Base-by-base conservation (phyloP, 139 green algal species). In the Coelastrella sp. region DNA sequence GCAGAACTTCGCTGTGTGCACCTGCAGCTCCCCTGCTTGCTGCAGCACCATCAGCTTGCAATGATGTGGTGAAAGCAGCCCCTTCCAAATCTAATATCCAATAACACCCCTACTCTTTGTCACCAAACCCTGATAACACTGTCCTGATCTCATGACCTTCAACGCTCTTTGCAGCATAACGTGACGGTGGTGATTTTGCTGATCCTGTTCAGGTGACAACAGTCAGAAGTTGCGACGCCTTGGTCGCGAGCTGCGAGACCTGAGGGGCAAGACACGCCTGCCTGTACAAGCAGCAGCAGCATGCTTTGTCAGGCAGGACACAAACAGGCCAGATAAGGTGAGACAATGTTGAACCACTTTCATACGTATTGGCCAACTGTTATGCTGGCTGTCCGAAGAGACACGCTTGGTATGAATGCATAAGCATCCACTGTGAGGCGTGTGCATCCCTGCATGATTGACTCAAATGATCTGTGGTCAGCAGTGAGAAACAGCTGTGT, bases 251-350 rank as follows among this genome's bases (percentile, higher is more conserved):
- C 59, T 98, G 78, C 87, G 92, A 6, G 92, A 95, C 70, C 89
- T 98, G 91, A 84, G 89, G 6, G 90, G 85, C 65, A 90, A 92
- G 68, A 93, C 93, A 15, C 25, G 35, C 14, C 92, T 97, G 90
- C 95, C 95, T 12, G 89, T 96, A 20, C 81, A 93, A 24, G 91
- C 94, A 8, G 91, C 91, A 63, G 93, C 94, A 56, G 90, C 94
- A 78, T 94, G 97, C 80, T 96, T 97, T 76, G 73, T 98, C 60
- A 92, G 95, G 0, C 91, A 95, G 66, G 94, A 96, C 72, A 66
- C 79, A 27, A 94, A 96, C 24, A 87, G 94, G n/a, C 91, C 94
- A 24, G 95, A 98, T 94, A 96, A 96, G 90, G 92, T 97, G 86
- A 65, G 95, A 7, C 63, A 1, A 1, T 49, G 35, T 5, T 1